Conservation (phyloP, 441 rosid genomes). For the Syzygium syzygioides region DNA sequence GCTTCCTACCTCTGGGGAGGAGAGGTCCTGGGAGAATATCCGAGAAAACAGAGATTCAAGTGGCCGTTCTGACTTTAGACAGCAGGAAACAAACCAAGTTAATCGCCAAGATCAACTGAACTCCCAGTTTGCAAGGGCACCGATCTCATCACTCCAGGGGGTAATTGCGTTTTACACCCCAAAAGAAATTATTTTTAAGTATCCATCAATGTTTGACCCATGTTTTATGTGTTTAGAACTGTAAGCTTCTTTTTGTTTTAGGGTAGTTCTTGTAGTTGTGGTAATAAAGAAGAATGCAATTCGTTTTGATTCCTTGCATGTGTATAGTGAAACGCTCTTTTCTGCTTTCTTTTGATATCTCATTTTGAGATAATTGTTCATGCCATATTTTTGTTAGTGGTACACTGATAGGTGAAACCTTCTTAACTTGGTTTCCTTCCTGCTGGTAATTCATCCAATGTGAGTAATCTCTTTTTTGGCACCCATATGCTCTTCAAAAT, state of each 20-base stretch:
- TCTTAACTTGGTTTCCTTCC: not conserved
- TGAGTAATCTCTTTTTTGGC: constrained; percentile 2
- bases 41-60: constrained; percentile 43
- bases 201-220: not conserved
- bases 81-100: constrained; percentile 40
- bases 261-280: not conserved
- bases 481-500: constrained; percentile 8
- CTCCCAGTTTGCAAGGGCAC: constrained; percentile 37
- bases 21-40: constrained; percentile 56
- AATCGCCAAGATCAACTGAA: constrained; percentile 53
- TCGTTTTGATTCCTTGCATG: not conserved
- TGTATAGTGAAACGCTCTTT: not conserved
- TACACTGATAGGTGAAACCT: not conserved
- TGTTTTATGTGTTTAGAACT: not conserved
- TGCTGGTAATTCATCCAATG: not conserved
- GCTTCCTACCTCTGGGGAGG: constrained; percentile 52
- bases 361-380: not conserved
- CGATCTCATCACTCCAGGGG: constrained; percentile 44
- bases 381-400: not conserved
- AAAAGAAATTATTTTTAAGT: not conserved
- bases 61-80: constrained; percentile 36
- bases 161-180: constrained; percentile 22
- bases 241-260: not conserved
- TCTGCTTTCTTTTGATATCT: not conserved
- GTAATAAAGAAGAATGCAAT: not conserved